phyloP scores from a whole-genome alignment of 768 basidiomycete genomes.

The Omphalotus guepiniiformis region DNA sequence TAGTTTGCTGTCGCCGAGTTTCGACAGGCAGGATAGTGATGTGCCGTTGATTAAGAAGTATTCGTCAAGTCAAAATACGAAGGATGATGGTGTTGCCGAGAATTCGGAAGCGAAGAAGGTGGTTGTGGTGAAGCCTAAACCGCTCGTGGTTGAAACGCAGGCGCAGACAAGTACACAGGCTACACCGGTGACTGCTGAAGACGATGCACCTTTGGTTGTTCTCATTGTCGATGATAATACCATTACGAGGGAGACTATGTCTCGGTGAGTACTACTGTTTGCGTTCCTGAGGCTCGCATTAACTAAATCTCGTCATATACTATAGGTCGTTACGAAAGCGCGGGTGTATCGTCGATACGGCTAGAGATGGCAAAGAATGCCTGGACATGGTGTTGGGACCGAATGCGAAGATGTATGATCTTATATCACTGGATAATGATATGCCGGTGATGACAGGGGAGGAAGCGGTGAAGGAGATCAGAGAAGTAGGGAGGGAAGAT shows the following conservation, averaged over 20 bases:
- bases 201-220: slow-evolving; percentile 17
- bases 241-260: slow-evolving; percentile 24
- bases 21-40: no score
- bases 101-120: no score
- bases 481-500: slow-evolving; percentile 27
- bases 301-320: background rate
- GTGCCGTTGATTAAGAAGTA: no score
- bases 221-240: slow-evolving; percentile 33
- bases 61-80: no score
- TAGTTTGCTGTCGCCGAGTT: no score
- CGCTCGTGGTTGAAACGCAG: no score
- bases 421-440: slow-evolving; percentile 34
- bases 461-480: slow-evolving; percentile 27
- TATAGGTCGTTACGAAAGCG: slow-evolving; percentile 28
- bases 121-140: no score
- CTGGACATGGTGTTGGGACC: slow-evolving; percentile 28
- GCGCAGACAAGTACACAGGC: no score
- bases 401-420: slow-evolving; percentile 22
- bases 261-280: slow-evolving; percentile 11
- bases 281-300: background rate
- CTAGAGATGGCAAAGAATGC: slow-evolving; percentile 33
- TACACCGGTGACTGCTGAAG: no score
- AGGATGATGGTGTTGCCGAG: no score
- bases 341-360: slow-evolving; percentile 31
- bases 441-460: slow-evolving; percentile 31